Percentiles rank a stretch among this genome's conserved stretches.
Conservation (phyloP, 2,329 filamentous ascomycete genomes). For the Fusarium torulosum region DNA sequence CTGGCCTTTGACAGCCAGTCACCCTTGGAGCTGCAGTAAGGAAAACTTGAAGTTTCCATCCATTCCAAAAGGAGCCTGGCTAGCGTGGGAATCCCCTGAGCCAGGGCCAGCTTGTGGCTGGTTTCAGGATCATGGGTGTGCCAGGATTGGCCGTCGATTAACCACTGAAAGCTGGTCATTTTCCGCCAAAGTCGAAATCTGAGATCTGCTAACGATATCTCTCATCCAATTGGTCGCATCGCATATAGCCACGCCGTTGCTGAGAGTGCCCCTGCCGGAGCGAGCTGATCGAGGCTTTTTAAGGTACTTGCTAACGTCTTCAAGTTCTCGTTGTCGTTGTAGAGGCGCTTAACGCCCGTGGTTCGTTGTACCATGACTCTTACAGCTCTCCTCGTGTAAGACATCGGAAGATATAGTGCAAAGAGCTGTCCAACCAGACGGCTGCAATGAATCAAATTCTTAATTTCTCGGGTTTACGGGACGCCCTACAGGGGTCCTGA, state of each 20-base stretch:
- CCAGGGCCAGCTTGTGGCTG: slow-evolving; percentile 40
- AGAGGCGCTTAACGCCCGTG: slow-evolving; percentile 29
- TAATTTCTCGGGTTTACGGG: slow-evolving; percentile 17
- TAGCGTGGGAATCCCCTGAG: slow-evolving; percentile 25
- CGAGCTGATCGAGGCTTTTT: slow-evolving; percentile 5
- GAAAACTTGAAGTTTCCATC: slow-evolving; percentile 28
- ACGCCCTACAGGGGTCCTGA: slow-evolving; percentile 17
- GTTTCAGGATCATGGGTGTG: slow-evolving; percentile 45
- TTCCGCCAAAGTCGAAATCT: slow-evolving; percentile 28
- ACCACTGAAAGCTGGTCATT: slow-evolving; percentile 38
- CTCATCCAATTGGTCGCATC: slow-evolving; percentile 40
- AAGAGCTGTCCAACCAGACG: slow-evolving; percentile 12
- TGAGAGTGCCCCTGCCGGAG: slow-evolving; percentile 21
- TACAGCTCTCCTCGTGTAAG: slow-evolving; percentile 21
- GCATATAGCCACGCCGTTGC: slow-evolving; percentile 28
- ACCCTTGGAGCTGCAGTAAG: slow-evolving; percentile 30
- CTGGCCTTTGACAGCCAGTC: slow-evolving; percentile 33
- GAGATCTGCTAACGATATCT: slow-evolving; percentile 43
- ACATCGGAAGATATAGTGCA: slow-evolving; percentile 5
- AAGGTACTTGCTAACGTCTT: slow-evolving; percentile 4
- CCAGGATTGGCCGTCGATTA: slow-evolving; percentile 26
- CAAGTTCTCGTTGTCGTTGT: neutral
- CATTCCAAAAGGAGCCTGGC: slow-evolving; percentile 26
- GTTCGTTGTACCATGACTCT: slow-evolving; percentile 21
- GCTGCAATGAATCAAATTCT: slow-evolving; percentile 32